phyloP scores from a whole-genome alignment of 169 alveolate species.

The Perkinsus olseni region DNA sequence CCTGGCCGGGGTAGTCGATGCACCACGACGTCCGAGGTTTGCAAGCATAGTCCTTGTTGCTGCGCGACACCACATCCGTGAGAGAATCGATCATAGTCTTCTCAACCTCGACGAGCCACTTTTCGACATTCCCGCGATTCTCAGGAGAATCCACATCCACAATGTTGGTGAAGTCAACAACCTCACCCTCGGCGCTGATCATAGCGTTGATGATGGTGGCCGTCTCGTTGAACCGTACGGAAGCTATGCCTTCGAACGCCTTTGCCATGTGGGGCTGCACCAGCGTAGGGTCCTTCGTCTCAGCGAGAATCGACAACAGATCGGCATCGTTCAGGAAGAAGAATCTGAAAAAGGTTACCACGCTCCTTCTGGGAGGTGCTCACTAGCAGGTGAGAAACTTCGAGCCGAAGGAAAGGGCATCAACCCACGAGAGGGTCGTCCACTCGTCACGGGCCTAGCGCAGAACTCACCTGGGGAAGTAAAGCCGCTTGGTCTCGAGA shows the following conservation, averaged over 20 bases:
- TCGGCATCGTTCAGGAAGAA: slow-evolving; percentile 90
- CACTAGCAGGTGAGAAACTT: slow-evolving; percentile 15
- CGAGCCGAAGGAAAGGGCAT: too few relatives aligned
- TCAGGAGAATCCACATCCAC: slow-evolving; percentile 17
- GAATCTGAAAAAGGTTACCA: slow-evolving; percentile 75
- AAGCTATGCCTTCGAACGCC: slow-evolving; percentile 81
- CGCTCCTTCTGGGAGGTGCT: too few relatives aligned
- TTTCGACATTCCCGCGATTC: slow-evolving; percentile 72
- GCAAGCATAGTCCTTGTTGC: slow-evolving; percentile 51
- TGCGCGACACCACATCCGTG: slow-evolving; percentile 47
- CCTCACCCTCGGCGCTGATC: slow-evolving; percentile 76
- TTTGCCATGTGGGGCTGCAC: slow-evolving; percentile 83
- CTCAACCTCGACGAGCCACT: slow-evolving; percentile 75
- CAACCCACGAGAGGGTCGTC: too few relatives aligned
- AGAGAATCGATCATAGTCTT: slow-evolving; percentile 67
- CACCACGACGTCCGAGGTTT: slow-evolving; percentile 37
- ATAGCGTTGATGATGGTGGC: slow-evolving; percentile 60
- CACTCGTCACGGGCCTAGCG: too few relatives aligned
- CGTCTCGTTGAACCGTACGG: slow-evolving; percentile 48
- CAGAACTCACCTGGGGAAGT: slow-evolving; percentile 39
- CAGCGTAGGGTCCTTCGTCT: slow-evolving; percentile 80
- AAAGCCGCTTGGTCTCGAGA: slow-evolving; percentile 75
- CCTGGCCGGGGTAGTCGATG: slow-evolving; percentile 45
- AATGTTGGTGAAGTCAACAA: slow-evolving; percentile 46
- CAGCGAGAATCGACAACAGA: slow-evolving; percentile 79